Evolutionary conservation across 495 filamentous ascomycete species (phyloP), one percentile per base, ranked within the genome.

Genomic region (Daldinia loculata): DNA sequence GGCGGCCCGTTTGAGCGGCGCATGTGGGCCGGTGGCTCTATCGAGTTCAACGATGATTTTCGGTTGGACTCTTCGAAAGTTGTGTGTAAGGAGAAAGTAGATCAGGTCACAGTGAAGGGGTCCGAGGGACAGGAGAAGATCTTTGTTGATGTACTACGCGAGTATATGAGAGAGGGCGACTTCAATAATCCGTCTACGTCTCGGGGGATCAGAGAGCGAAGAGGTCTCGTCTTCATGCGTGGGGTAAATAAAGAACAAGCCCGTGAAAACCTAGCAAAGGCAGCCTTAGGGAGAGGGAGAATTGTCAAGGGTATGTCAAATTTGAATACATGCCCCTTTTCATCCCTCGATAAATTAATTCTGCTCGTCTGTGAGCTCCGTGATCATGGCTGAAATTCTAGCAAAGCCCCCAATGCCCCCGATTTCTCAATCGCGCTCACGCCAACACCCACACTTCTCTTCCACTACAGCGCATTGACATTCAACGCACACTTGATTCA

Each of bases 401-500:
- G 48, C 61, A 24, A 45, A 81, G 77, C 66, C 19, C 64, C 67
- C 12, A 58, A 60, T 19, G 1, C 77, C 9, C 84, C 90, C 3
- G 81, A 86, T n/a, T 89, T 90, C 70, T 84, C 82, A 17, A 85
- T 91, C 75, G 80, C 78, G 1, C 80, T 96, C 15, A 81, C 74
- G 0, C 92, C 92, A 0, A 89, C 88, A 15, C 80, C 84, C 4
- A 80, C 84, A 24, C 83, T 97, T 0, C 86, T 97, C 30, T 95
- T 94, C 79, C 88, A 92, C n/a, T 97, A 91, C 80, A 92, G 89
- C 30, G 92, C 92, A 0, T 84, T 97, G 17, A 93, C 90, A 5
- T 93, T 91, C 84, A 97, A 97, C 77, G 91, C 92, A 6, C 93
- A 97, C 75, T 80, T 84, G 6, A 96, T 97, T 63, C 93, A 97